Percentiles rank a stretch among this genome's conserved stretches.
These are phyloP conservation scores for Kurtzmaniella quercitrusa DNA, from an alignment of 1,139 yeast genomes.

Conservation along the genomic window DNA sequence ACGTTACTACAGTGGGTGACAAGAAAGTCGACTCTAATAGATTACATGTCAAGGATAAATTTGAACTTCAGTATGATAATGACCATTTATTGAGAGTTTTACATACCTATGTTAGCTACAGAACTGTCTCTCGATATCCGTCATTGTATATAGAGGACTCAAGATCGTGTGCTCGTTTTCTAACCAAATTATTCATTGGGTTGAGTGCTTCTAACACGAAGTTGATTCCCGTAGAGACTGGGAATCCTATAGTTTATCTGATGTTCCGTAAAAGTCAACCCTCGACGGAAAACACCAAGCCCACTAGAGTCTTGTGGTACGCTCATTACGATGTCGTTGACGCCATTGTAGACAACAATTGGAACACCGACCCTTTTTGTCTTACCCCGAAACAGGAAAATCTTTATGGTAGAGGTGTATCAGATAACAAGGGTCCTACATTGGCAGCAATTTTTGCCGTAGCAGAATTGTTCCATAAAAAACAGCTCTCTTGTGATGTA, in stretches of 20 bases:
- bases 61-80: constrained; percentile 24
- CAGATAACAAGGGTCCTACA: constrained; percentile 93
- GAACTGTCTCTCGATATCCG: constrained; percentile 74
- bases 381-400: constrained; percentile 80
- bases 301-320: constrained; percentile 65
- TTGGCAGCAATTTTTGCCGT: constrained; percentile 88
- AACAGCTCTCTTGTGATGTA: constrained; percentile 63
- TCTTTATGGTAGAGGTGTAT: constrained; percentile 85
- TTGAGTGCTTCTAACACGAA: constrained; percentile 72
- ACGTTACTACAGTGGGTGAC: constrained; percentile 22
- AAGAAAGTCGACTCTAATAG: neutral
- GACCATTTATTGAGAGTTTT: constrained; percentile 64
- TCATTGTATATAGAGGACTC: constrained; percentile 69
- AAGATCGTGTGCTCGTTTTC: constrained; percentile 78
- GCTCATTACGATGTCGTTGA: constrained; percentile 96
- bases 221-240: constrained; percentile 66
- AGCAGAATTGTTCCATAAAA: constrained; percentile 58
- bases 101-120: constrained; percentile 57
- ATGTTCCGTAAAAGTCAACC: constrained; percentile 47
- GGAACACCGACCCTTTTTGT: constrained; percentile 78
- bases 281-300: constrained; percentile 10
- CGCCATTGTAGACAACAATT: constrained; percentile 46
- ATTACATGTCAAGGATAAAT: neutral
- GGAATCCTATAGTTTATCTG: constrained; percentile 83
- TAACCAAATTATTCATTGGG: constrained; percentile 57